Percentiles rank a stretch among this genome's conserved stretches.
These are phyloP conservation scores for Leccinum colubrinum DNA, from an alignment of 1,284 basidiomycete genomes.

Conservation along the genomic window DNA sequence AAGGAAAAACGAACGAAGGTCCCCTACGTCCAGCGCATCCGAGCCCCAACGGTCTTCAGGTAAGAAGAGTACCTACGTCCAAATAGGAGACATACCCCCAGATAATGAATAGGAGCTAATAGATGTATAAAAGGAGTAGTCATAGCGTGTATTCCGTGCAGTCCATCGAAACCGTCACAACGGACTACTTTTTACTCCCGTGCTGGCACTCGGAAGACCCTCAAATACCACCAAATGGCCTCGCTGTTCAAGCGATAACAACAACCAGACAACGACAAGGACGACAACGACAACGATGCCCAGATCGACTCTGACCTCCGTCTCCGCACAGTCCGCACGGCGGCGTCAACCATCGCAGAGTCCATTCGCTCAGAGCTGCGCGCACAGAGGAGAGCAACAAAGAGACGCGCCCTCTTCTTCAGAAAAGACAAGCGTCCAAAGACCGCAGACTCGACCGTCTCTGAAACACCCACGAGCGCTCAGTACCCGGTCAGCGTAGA, in stretches of 20 bases:
- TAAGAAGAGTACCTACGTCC: no score
- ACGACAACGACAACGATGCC: conserved; percentile 50
- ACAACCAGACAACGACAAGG: conserved; percentile 41
- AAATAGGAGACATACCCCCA: no score
- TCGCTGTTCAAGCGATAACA: conserved; percentile 32
- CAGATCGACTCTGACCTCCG: conserved; percentile 83
- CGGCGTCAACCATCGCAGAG: conserved; percentile 85
- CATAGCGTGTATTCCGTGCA: no score
- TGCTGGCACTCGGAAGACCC: not conserved
- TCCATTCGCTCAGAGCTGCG: conserved; percentile 77
- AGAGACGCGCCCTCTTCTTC: conserved; percentile 57
- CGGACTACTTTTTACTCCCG: not conserved
- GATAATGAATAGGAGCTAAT: no score
- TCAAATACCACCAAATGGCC: conserved; percentile 42
- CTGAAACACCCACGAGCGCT: conserved; percentile 18
- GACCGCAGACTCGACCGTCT: conserved; percentile 30
- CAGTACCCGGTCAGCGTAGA: conserved; percentile 56
- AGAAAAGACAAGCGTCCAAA: conserved; percentile 47
- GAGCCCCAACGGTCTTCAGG: conserved; percentile 18
- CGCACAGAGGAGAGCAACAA: conserved; percentile 39
- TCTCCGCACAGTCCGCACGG: conserved; percentile 85
- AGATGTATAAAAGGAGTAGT: no score
- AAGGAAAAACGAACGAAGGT: conserved; percentile 30
- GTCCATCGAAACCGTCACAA: no score
- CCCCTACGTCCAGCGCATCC: conserved; percentile 21